Base-by-base conservation (phyloP, 2,329 filamentous ascomycete genomes). In the Stagonosporopsis tanaceti region DNA sequence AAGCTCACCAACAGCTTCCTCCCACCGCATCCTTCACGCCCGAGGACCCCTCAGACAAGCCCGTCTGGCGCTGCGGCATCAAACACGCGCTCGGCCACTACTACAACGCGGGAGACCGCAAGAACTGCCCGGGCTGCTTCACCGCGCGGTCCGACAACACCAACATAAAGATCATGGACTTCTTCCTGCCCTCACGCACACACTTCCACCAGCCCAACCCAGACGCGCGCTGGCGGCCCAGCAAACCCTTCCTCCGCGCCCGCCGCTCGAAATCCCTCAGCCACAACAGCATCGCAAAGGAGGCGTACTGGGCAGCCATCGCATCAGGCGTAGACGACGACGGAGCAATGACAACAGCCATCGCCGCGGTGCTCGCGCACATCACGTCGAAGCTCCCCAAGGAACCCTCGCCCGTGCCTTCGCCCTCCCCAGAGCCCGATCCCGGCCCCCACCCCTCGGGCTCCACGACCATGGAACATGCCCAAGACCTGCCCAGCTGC, bases 41-140 rank as follows among this genome's bases (percentile, higher is more conserved):
- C n/a, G 48, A 30, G 15, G 40, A 32, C 2, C 27, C 44, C 0
- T 53, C 59, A 2, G 68, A 71, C 37, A 57, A 67, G 35, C 53
- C 30, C 3, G 70, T 50, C 8, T 73, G 70, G 70, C 66, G 64
- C 34, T 73, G 70, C 50, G 62, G 65, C 8, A 63, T 65, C 22
- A 68, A 63, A 9, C 68, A 73, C 37, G 55, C 63, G 8, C 55
- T 72, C 47, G 70, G 69, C 1, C 46, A 67, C 34, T 72, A 71
- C 52, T 73, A 72, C 59, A 70, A 69, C 45, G 64, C 69, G 3
- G 70, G 70, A 17, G 61, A 68, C 28, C 57, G 68, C 37, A 69
- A 63, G 39, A 50, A 50, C 11, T 72, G 69, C 47, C 39, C 42
- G 5, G 69, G 69, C 6, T 72, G 70, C 30, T 60, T 62, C 34